Evolutionary conservation across 176 grass and related monocot genomes (phyloP).

Genomic region (Rhynchospora breviuscula): DNA sequence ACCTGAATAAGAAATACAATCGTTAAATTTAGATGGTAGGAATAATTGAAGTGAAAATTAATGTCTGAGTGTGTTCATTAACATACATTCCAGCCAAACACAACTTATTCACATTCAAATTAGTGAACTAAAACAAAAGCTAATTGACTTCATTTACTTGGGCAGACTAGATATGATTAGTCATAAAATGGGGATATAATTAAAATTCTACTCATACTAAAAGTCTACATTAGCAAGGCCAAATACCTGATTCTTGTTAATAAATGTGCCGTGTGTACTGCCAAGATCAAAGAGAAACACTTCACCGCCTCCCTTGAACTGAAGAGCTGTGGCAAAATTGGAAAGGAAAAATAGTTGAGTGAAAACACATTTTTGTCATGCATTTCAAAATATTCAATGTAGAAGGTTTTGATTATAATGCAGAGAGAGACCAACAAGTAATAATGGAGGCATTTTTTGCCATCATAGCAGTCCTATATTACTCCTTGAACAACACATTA

Average conservation of each 20-base stretch:
- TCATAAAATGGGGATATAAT: not conserved
- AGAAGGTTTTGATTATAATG: not conserved
- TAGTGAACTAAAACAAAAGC: not conserved
- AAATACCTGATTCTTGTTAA: conserved; percentile 87
- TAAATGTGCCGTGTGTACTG: conserved; percentile 84
- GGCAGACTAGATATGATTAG: not conserved
- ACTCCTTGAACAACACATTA: conserved; percentile 11
- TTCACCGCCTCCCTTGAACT: conserved; percentile 72
- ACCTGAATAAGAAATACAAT: conserved; percentile 33
- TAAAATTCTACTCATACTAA: not conserved
- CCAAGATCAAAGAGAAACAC: conserved; percentile 90
- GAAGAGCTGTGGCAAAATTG: conserved; percentile 48
- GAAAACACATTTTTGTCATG: not conserved
- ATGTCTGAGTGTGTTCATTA: not conserved
- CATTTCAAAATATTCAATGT: not conserved
- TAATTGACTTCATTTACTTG: not conserved
- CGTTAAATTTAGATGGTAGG: not conserved
- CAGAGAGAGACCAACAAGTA: conserved; percentile 14
- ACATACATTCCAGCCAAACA: not conserved
- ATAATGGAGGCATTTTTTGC: not conserved
- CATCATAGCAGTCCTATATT: not conserved
- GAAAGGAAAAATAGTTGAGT: not conserved
- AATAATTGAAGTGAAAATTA: not conserved
- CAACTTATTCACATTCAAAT: not conserved
- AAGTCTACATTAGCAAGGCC: not conserved